Evolutionary conservation across 1,139 yeast genomes (phyloP).

Genomic region (Kodamaea derodonti): DNA sequence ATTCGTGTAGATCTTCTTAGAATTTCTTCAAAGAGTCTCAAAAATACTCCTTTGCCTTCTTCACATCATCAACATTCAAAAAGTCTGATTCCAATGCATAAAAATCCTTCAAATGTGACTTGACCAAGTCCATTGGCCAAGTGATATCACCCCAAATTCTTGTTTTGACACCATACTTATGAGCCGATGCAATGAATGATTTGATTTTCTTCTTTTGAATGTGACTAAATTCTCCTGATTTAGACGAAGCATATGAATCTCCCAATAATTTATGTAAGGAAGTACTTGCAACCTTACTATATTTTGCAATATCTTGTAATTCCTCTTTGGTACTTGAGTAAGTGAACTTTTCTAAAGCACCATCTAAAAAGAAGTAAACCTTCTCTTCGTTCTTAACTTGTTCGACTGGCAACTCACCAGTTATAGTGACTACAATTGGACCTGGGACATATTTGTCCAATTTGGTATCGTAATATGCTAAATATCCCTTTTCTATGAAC

Average conservation of each 20-base stretch:
- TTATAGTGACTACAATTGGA: constrained; percentile 37
- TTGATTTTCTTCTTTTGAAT: constrained; percentile 19
- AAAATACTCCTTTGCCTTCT: constrained; percentile 21
- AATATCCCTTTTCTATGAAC: constrained; percentile 30
- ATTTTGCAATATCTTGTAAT: constrained; percentile 20
- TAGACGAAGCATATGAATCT: constrained; percentile 12
- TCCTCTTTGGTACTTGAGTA: constrained; percentile 11
- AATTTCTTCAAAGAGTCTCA: too few species aligned
- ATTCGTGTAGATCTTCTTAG: too few species aligned
- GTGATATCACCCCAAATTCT: constrained; percentile 43
- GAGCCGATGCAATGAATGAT: constrained; percentile 27
- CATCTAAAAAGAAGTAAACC: constrained; percentile 35
- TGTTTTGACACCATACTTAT: constrained; percentile 33
- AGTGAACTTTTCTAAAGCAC: constrained; percentile 29
- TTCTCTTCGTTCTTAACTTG: constrained; percentile 24
- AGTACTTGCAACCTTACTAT: constrained; percentile 35
- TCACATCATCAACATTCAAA: constrained; percentile 37
- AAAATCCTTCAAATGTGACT: constrained; percentile 26
- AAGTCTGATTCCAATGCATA: constrained; percentile 33
- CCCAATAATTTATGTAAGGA: constrained; percentile 32
- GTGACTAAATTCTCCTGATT: constrained; percentile 16
- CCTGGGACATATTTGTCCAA: constrained; percentile 24
- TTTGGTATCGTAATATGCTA: constrained; percentile 31
- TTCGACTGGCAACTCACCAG: constrained; percentile 39
- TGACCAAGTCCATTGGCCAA: constrained; percentile 33